Evolutionary conservation across 805 yeast genomes (phyloP), one percentile per base, ranked within the genome.

Genomic region (Jamesozyma lodderae): DNA sequence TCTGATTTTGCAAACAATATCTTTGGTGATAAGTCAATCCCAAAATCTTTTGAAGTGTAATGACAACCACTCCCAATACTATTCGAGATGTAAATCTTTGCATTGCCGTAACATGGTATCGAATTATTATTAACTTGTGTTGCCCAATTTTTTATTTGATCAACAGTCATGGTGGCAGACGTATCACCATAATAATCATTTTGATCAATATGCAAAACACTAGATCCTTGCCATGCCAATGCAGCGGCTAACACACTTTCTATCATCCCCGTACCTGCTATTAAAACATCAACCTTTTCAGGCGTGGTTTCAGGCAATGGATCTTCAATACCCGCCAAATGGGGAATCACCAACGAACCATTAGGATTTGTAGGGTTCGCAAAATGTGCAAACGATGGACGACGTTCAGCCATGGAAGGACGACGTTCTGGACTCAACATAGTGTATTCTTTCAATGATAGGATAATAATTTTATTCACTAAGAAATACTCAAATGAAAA

Each of bases 201-300:
- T 31, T 77, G 68, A 59, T 92, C 98, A 22, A 92, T 76, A 55
- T 92, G 98, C 31, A 92, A 66, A 7, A 92, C 96, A 46, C 73
- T 77, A n/a, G 92, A 77, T n/a, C 98, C 98, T 51, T 86, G 95
- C 97, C 98, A 92, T 10, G 96, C 81, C 33, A 92, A 68, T 0
- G 96, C 90, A 10, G 96, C 95, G 0, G 97, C 96, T 35, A 87
- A 62, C 10, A 92, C 78, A 48, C 86, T 76, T 59, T 92, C 95
- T 2, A 79, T 80, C 30, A 92, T 68, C 3, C 97, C 97, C 0
- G 98, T 90, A 26, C 98, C 98, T 46, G 82, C 76, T 40, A 92
- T 82, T 22, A 92, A 69, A 11, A 92, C 95, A 55, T 92, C 98
- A 49, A 86, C 84, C 44, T 79, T 65, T 21, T 79, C 84, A 6